These are phyloP conservation scores for Aphanomyces invadans DNA, from an alignment of 352 stramenopile species.

Conservation along the genomic window DNA sequence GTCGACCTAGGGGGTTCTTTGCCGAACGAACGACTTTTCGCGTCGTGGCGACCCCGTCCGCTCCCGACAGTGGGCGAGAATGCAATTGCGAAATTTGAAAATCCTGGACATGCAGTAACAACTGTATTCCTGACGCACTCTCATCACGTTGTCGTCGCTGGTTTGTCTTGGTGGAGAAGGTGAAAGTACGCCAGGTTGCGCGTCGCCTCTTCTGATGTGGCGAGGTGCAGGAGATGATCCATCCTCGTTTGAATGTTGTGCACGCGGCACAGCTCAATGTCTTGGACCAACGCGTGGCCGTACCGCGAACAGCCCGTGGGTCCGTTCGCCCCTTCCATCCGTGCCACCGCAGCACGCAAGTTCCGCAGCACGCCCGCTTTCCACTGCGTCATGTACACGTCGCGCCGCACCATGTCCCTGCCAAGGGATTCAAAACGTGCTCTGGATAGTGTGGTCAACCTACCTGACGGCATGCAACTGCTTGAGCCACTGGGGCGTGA, in stretches of 20 bases:
- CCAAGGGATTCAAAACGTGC: background rate
- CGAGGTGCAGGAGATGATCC: background rate
- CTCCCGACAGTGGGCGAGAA: no score
- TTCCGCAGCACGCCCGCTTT: background rate
- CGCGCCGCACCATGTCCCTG: background rate
- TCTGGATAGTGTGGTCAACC: background rate
- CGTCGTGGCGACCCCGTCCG: no score
- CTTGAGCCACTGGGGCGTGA: background rate
- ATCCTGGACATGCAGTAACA: no score
- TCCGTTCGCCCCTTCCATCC: background rate
- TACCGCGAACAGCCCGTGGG: background rate
- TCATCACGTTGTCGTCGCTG: background rate
- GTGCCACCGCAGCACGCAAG: background rate
- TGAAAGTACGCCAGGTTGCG: constrained; percentile 3
- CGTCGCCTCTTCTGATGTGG: background rate
- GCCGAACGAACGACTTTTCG: no score
- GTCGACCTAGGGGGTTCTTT: no score
- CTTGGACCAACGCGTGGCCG: background rate
- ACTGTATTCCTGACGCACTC: no score
- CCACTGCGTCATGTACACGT: background rate
- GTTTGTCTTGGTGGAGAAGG: background rate
- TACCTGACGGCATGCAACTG: background rate
- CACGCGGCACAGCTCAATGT: background rate
- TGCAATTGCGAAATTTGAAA: no score
- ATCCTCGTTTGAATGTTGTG: background rate